Evolutionary conservation across 441 rosid species (phyloP), one percentile per base, ranked within the genome.

Genomic region (Raphanus hybrid): DNA sequence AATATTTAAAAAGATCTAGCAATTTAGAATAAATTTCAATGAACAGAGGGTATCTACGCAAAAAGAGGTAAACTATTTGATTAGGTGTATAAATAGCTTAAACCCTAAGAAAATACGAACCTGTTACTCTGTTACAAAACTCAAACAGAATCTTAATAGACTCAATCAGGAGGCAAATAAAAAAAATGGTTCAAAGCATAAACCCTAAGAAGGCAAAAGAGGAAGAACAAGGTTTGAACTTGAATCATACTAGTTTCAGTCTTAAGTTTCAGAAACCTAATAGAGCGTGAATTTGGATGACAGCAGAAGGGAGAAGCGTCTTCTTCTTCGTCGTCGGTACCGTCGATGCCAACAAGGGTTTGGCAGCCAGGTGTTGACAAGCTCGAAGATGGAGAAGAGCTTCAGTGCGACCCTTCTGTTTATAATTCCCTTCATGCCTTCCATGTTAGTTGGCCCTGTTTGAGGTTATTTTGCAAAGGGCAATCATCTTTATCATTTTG

Each of bases 321-420:
- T 2, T 84, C 92, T 1, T 84, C 92, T 76, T 82, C 92, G 0
- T 82, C 92, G 0, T 45, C 82, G 4, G 61, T 78, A 11, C 92
- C 97, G 1, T 69, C 87, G 67, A 80, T 85, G 81, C 97, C 96
- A 11, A 77, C 94, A 1, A 92, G 86, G 85, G 96, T 96, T 73
- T 96, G 98, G 99, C 97, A 89, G 74, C 99, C 99, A 60, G 99
- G 99, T 55, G 98, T 93, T 3, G 98, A 96, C 83, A 88, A 89
- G 84, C 83, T 93, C 50, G 98, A 90, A 86, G 98, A 93, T 59
- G 99, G 93, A 64, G 99, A 96, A 73, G 98, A 93, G 75, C 99
- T 96, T 67, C 97, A 92, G 82, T 93, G 97, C 63, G 99, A 93
- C 74, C 91, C 93, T 18, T 89, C 96, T 77, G 97, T 84, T 63